Conservation (phyloP, 495 filamentous ascomycete genomes). For the Trichoderma orchidacearum region DNA sequence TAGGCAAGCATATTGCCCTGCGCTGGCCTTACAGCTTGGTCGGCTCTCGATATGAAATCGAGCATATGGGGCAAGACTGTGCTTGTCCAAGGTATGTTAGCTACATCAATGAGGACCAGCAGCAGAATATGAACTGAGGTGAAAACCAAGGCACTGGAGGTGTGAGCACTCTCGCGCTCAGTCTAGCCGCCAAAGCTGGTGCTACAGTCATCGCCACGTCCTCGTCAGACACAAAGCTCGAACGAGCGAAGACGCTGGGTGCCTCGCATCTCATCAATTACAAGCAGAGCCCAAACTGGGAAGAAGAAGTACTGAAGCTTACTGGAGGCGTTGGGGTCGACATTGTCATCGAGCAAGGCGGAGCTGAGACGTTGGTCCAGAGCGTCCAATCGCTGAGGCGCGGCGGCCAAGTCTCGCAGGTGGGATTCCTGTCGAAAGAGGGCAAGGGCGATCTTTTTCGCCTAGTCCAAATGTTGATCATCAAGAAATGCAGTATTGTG, state of each 20-base stretch:
- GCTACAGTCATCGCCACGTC: conserved; percentile 27
- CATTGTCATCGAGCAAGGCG: conserved; percentile 45
- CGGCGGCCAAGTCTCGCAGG: conserved; percentile 24
- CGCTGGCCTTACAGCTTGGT: conserved; percentile 29
- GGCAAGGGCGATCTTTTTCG: conserved; percentile 12
- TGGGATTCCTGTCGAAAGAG: conserved; percentile 24
- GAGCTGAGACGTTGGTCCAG: conserved; percentile 36
- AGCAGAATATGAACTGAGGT: too few relatives aligned
- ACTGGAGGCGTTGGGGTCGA: conserved; percentile 42
- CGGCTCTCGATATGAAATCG: conserved; percentile 15
- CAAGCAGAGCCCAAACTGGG: conserved; percentile 45
- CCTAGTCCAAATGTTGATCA: conserved; percentile 19
- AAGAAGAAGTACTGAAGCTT: conserved; percentile 39
- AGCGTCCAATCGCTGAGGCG: conserved; percentile 30
- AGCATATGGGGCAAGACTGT: conserved; percentile 20
- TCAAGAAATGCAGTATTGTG: conserved; percentile 12
- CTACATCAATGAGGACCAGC: too few relatives aligned
- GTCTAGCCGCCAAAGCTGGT: conserved; percentile 20
- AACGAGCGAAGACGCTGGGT: conserved; percentile 21
- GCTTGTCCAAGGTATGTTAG: conserved; percentile 22
- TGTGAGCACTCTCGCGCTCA: conserved; percentile 17
- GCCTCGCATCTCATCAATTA: conserved; percentile 46
- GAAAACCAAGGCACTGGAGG: conserved; percentile 23
- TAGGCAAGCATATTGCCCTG: conserved; percentile 18
- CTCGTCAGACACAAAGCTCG: conserved; percentile 16